A percentile compares a stretch with the other conserved stretches of the same genome.
Conservation (phyloP, 2,329 filamentous ascomycete species). For the Amylocarpus encephaloides region DNA sequence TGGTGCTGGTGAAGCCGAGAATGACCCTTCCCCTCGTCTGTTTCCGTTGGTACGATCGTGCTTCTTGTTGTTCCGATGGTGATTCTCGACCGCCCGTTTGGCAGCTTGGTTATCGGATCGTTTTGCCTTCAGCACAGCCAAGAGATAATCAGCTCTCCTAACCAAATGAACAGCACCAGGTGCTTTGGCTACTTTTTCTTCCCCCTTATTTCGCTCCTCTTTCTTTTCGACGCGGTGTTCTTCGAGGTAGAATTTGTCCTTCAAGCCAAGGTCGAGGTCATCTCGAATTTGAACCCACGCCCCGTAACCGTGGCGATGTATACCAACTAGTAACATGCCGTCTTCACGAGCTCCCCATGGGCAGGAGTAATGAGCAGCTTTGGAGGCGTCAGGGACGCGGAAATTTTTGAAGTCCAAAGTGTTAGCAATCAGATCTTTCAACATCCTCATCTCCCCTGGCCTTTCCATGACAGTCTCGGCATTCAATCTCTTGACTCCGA, state of each 20-base stretch:
- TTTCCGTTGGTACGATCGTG: slow-evolving; percentile 47
- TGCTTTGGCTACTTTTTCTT: slow-evolving; percentile 70
- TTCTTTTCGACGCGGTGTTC: slow-evolving; percentile 98
- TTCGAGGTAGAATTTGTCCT: slow-evolving; percentile 90
- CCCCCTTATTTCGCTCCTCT: slow-evolving; percentile 75
- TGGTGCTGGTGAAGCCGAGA: slow-evolving; percentile 67
- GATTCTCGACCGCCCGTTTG: slow-evolving; percentile 79
- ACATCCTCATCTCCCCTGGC: slow-evolving; percentile 78
- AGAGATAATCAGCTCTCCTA: slow-evolving; percentile 85
- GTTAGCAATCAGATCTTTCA: slow-evolving; percentile 66
- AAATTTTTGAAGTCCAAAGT: slow-evolving; percentile 69
- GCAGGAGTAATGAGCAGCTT: slow-evolving; percentile 85
- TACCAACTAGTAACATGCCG: slow-evolving; percentile 93
- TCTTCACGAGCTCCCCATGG: slow-evolving; percentile 91
- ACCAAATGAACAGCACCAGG: slow-evolving; percentile 97
- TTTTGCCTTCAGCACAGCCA: slow-evolving; percentile 86
- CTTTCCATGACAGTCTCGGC: slow-evolving; percentile 92
- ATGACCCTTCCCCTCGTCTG: slow-evolving; percentile 52
- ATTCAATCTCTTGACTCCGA: slow-evolving; percentile 89
- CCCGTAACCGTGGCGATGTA: slow-evolving; percentile 88
- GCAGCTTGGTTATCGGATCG: slow-evolving; percentile 71
- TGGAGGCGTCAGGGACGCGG: slow-evolving; percentile 83
- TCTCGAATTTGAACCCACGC: slow-evolving; percentile 94
- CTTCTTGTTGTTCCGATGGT: slow-evolving; percentile 93
- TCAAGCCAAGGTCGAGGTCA: slow-evolving; percentile 76